Evolutionary conservation across 2,329 filamentous ascomycete species (phyloP), one percentile per base, ranked within the genome.

Genomic region (Cyphellophora europaea): DNA sequence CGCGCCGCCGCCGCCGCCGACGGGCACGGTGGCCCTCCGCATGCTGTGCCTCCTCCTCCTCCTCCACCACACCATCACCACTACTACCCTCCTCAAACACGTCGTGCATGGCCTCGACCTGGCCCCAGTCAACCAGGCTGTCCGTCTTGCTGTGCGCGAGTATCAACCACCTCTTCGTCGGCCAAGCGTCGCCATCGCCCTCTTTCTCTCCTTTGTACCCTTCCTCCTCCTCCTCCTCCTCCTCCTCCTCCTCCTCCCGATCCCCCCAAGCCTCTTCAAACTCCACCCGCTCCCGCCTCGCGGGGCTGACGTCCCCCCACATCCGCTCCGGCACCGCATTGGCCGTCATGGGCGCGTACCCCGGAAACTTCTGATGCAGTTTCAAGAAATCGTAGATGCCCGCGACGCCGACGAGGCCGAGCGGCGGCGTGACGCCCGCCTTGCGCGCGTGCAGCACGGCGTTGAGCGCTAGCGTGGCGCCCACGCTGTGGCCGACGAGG

Each of bases 401-500:
- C 15, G 52, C 48, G 5, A 46, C 39, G 16, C 45, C 36, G 16
- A 33, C 36, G 14, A 37, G 37, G 18, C 42, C 19, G 14, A 42
- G 37, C 15, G 13, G 41, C 42, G 21, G 42, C 38, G 3, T 41
- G 32, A 32, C 25, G 23, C 11, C 38, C 34, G 5, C 36, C 18
- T 10, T 23, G n/a, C 42, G 36, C 6, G 38, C 14, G 37, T 51
- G 45, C 57, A 67, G 63, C 4, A 63, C 58, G 4, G 53, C 49
- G 37, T 66, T 61, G 33, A 65, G 61, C 6, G 63, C 61, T 27
- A 67, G 42, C 2, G 62, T 67, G 6, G 63, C 64, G 5, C 64
- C 64, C 35, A 62, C 65, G 33, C 62, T 66, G 40, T 67, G 64
- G 3, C 64, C 64, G 10, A 59, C 56, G 2, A 67, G 56, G 13